These are phyloP conservation scores for Penicillium longicatenatum DNA, from an alignment of 495 filamentous ascomycete species.

Conservation along the genomic window DNA sequence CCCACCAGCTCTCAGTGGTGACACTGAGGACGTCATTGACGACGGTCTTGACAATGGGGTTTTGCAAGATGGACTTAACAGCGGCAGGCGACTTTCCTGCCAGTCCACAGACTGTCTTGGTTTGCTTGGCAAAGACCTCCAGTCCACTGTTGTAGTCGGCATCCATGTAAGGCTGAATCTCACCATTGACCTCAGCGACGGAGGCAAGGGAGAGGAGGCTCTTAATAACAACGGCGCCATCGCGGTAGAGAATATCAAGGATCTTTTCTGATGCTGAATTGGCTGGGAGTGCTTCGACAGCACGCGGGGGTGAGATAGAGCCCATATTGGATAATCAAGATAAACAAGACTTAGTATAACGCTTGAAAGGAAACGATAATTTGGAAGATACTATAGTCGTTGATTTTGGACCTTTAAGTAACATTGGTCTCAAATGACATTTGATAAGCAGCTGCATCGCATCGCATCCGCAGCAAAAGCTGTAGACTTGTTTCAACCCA, in stretches of 20 bases:
- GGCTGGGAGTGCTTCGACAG: neutral
- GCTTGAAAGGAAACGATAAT: neutral
- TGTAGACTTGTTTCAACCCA: neutral
- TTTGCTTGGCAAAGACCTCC: neutral
- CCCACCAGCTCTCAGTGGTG: neutral
- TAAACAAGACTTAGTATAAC: neutral
- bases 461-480: neutral
- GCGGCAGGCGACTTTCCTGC: neutral
- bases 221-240: neutral
- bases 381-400: neutral
- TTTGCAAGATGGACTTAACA: neutral
- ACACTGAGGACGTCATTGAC: neutral
- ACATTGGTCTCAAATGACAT: neutral
- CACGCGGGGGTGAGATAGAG: neutral
- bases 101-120: neutral
- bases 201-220: neutral
- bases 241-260: neutral
- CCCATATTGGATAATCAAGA: conserved; percentile 1
- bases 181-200: neutral
- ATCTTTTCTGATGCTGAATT: neutral
- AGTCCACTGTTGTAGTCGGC: neutral
- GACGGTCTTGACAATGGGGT: neutral
- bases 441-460: neutral
- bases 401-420: neutral
- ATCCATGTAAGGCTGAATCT: neutral